Evolutionary conservation across 129 eudicot species (phyloP), one percentile per base, ranked within the genome.

Genomic region (Flaveria linearis): DNA sequence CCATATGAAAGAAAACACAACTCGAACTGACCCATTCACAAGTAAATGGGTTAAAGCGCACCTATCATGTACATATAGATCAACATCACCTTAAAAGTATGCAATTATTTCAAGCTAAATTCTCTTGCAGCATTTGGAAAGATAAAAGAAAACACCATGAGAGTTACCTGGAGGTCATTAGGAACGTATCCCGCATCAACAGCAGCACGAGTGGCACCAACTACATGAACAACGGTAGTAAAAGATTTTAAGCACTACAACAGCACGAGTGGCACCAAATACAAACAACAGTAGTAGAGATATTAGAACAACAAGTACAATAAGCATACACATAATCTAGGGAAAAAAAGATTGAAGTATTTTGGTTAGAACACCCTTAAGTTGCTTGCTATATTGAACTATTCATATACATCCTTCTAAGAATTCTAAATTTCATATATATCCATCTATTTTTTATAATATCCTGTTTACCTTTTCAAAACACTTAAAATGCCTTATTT

Each of bases 161-260:
- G 46, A 18, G 65, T 80, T 80, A 93, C 98, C 98, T 93, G 98
- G 47, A 93, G 92, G 25, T 91, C 98, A 75, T 94, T 94, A 7
- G 96, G 96, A 78, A 94, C 97, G 55, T 80, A 94, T 72, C 97
- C 97, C 6, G 97, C 97, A 84, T 94, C 98, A 43, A 94, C 98
- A 78, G 98, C 97, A 76, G 98, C 98, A 84, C 98, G 93, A 74
- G 97, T 94, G 60, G 98, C 98, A 65, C 98, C 98, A 84, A 94
- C 98, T 94, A 71, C 33, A 43, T 63, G 68, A 55, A 82, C 53
- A 80, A 74, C 55, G 65, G 14, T 2, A 41, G 18, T 7, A 25
- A 64, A 64, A 7, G 28, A 65, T 13, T 65, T 72, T 22, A 72
- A 23, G 61, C 61, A 41, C 36, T 47, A 78, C 26, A 17, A 64